Evolutionary conservation across 495 filamentous ascomycete genomes (phyloP), one percentile per base, ranked within the genome.

Genomic region (Hyaloscypha variabilis): DNA sequence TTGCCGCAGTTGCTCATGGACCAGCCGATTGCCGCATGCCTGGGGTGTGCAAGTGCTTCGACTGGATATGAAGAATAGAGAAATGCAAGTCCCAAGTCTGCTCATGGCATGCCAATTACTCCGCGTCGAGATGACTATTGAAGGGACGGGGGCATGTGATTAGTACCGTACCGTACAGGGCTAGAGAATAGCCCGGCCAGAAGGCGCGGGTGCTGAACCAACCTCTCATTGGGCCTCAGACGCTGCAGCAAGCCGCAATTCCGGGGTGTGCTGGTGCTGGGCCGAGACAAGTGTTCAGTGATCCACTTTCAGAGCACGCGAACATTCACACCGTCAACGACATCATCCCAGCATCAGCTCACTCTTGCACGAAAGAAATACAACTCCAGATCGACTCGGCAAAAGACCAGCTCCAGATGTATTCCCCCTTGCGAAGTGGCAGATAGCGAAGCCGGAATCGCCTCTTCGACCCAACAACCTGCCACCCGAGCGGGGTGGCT

Each of bases 371-470:
- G 11, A 46, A 46, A 19, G 11, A 46, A 39, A 25, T 8, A 60
- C 2, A 21, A 24, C 58, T 10, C 21, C 36, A 19, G 42, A 50
- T 28, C 23, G 59, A 21, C 39, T 50, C 4, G 25, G 53, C 29
- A 21, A 21, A 34, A 6, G 6, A 21, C 8, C 30, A 58, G 26
- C 28, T 31, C 54, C 53, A 34, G 57, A 67, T 67, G 65, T 63
- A 24, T 62, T 52, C 53, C 10, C 17, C 36, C 24, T 57, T 13
- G 13, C 24, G 17, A 21, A 46, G 54, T 60, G 24, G 62, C 67
- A 62, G 51, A 60, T 66, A 64, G 54, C 25, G n/a, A 19, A 69
- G 39, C 57, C n/a, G 26, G 34, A 51, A 50, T 21, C 31, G n/a
- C 5, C 51, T 19, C 23, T 3, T 54, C 46, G 5, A 58, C n/a